A percentile compares a stretch with the other conserved stretches of the same genome.
Evolutionary conservation across 2,329 filamentous ascomycete genomes (phyloP).

Genomic region (Dactylellina leptospora): DNA sequence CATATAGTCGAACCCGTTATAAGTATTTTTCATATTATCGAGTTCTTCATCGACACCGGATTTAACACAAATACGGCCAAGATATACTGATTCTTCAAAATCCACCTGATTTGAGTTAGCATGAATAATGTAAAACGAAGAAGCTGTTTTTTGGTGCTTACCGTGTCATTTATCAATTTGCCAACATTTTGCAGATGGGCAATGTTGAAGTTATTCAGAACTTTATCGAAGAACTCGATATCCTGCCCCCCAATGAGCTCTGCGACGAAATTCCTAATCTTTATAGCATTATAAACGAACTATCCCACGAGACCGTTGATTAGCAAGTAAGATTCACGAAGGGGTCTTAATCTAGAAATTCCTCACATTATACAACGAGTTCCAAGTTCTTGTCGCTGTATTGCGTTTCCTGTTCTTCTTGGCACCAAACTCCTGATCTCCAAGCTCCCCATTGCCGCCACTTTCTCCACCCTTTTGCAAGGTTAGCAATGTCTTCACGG

Average conservation of each 20-base stretch:
- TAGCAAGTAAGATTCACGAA: background rate
- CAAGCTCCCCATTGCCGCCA: constrained; percentile 57
- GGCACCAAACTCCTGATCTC: background rate
- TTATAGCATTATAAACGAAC: constrained; percentile 77
- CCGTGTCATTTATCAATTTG: constrained; percentile 73
- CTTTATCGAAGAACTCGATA: constrained; percentile 67
- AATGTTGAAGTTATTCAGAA: constrained; percentile 65
- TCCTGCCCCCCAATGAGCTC: constrained; percentile 67
- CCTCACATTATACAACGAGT: constrained; percentile 23
- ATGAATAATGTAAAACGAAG: background rate
- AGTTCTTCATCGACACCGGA: constrained; percentile 76
- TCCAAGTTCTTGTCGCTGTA: constrained; percentile 58
- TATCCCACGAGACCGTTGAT: constrained; percentile 55
- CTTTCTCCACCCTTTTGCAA: constrained; percentile 73
- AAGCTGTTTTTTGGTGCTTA: constrained; percentile 55
- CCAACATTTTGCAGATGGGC: constrained; percentile 72
- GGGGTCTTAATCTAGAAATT: constrained; percentile 57
- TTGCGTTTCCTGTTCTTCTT: constrained; percentile 58
- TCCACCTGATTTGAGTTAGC: constrained; percentile 67
- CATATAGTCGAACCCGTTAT: constrained; percentile 78
- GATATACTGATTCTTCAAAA: constrained; percentile 77
- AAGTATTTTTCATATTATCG: constrained; percentile 78
- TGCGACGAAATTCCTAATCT: constrained; percentile 71
- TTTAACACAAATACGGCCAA: constrained; percentile 76
- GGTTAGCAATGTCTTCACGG: constrained; percentile 73